Percentiles rank a stretch among this genome's conserved stretches.
Conservation (phyloP, 2,329 filamentous ascomycete species). For the Monilinia laxa region DNA sequence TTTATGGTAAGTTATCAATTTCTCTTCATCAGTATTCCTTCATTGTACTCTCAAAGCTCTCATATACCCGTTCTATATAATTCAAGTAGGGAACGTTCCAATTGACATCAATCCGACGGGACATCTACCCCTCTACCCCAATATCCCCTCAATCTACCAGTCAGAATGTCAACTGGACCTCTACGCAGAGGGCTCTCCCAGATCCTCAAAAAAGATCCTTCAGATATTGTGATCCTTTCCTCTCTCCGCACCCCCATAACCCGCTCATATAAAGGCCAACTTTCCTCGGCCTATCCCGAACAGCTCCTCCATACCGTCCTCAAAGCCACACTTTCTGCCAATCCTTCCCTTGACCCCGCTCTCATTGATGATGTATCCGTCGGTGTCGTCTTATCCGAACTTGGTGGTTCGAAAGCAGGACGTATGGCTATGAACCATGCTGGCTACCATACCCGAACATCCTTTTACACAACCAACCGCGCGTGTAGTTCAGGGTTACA, state of each 20-base stretch:
- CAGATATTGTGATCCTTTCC: constrained; percentile 85
- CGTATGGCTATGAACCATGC: constrained; percentile 88
- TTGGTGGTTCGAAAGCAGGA: constrained; percentile 85
- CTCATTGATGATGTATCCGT: constrained; percentile 79
- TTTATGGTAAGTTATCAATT: background rate
- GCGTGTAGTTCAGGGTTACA: constrained; percentile 80
- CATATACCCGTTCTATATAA: background rate
- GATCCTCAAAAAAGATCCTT: constrained; percentile 74
- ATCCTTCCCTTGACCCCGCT: constrained; percentile 68
- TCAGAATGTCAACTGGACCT: constrained; percentile 32
- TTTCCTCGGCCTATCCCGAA: constrained; percentile 88
- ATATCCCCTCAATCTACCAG: background rate
- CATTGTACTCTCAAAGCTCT: background rate
- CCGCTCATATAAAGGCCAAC: constrained; percentile 75
- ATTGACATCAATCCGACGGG: background rate
- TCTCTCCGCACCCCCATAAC: constrained; percentile 87
- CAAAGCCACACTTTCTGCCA: constrained; percentile 67
- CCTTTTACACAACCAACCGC: constrained; percentile 84
- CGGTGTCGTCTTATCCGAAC: constrained; percentile 85
- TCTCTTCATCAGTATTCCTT: background rate
- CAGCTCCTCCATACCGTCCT: constrained; percentile 72
- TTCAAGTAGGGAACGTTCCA: background rate
- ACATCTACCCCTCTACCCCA: constrained; percentile 11
- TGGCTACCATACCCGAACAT: constrained; percentile 69
- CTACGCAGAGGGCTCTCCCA: constrained; percentile 67